These are phyloP conservation scores for Penicillium palitans DNA, from an alignment of 2,329 filamentous ascomycete genomes.

Conservation along the genomic window DNA sequence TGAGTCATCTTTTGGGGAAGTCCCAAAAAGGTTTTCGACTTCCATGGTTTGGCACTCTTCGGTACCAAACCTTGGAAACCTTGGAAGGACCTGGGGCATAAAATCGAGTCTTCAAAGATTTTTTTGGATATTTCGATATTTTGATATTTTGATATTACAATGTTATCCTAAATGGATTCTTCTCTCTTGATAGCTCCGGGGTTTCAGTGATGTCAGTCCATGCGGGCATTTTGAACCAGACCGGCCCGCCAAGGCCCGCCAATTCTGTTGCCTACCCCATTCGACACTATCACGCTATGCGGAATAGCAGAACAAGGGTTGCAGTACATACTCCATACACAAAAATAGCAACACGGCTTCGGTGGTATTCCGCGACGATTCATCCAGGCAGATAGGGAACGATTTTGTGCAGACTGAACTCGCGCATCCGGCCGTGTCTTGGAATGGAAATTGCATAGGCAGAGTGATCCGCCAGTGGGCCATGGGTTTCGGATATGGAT, in stretches of 20 bases:
- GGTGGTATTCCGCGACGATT: not conserved
- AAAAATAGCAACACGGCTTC: constrained; percentile 6
- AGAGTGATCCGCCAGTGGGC: not conserved
- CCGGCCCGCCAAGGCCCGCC: not conserved
- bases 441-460: not conserved
- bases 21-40: not conserved
- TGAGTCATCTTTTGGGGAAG: constrained; percentile 9
- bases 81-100: not conserved
- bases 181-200: not conserved
- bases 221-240: not conserved
- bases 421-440: not conserved
- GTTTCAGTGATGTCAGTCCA: not conserved
- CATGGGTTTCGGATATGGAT: not conserved
- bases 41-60: not conserved
- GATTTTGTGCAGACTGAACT: not conserved
- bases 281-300: not conserved
- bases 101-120: no score
- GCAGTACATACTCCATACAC: not conserved
- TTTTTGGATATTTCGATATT: no score
- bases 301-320: not conserved
- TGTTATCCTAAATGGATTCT: not conserved
- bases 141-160: not conserved
- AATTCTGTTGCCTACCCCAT: constrained; percentile 14
- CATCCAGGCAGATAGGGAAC: not conserved
- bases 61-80: not conserved